These are phyloP conservation scores for Picea glauca DNA, from an alignment of 75 land plant genomes.

Conservation along the genomic window DNA sequence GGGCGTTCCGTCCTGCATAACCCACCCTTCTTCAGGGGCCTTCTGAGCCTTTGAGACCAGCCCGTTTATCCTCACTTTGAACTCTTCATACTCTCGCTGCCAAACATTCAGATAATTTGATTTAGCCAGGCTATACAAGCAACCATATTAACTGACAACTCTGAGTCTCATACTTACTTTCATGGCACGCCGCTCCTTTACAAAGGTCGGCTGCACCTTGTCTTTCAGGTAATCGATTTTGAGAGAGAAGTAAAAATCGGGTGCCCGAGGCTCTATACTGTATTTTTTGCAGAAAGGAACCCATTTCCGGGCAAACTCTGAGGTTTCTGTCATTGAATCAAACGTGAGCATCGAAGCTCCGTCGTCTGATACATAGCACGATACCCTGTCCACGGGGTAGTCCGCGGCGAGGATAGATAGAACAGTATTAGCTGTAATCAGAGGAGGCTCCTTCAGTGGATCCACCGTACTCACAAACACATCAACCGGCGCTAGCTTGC, in stretches of 20 bases:
- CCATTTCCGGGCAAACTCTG: conserved; percentile 71
- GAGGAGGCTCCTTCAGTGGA: conserved; percentile 69
- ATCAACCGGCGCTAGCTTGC: conserved; percentile 33
- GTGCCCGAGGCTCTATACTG: conserved; percentile 58
- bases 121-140: too few species aligned
- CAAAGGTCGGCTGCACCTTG: conserved; percentile 67
- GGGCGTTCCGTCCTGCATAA: conserved; percentile 86
- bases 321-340: conserved; percentile 56
- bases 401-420: conserved; percentile 64
- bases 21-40: conserved; percentile 87
- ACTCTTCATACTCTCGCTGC: conserved; percentile 91
- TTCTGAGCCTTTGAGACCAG: conserved; percentile 89
- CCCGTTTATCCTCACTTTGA: conserved; percentile 76
- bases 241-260: conserved; percentile 54
- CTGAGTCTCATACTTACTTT: background rate
- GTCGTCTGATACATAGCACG: conserved; percentile 77
- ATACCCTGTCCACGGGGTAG: conserved; percentile 72
- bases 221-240: conserved; percentile 70
- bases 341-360: conserved; percentile 73
- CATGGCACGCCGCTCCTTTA: conserved; percentile 54
- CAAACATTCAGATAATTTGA: too few species aligned
- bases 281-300: conserved; percentile 71
- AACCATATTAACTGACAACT: too few species aligned
- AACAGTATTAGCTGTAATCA: conserved; percentile 60
- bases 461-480: conserved; percentile 71